Conservation (phyloP, 202 grass and related monocot species). For the Eragrostis tef region DNA sequence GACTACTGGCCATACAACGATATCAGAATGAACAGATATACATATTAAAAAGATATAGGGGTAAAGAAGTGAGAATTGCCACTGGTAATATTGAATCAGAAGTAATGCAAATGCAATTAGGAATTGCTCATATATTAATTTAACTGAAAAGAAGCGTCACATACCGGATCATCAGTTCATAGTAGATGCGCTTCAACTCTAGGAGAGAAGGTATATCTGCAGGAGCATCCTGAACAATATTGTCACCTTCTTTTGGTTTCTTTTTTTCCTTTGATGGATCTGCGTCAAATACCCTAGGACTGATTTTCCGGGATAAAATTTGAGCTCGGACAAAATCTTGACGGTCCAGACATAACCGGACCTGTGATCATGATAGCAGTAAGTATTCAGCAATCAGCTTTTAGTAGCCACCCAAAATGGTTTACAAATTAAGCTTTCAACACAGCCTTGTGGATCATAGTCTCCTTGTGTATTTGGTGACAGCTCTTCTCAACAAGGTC, state of each 20-base stretch:
- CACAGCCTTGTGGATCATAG: constrained; percentile 88
- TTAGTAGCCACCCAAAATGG: constrained; percentile 15
- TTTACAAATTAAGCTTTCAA: constrained; percentile 62
- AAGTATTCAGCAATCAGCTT: not conserved
- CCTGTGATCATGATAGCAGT: constrained; percentile 54
- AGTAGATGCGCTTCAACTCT: constrained; percentile 92
- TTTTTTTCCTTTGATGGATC: constrained; percentile 89
- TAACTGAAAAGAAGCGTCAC: constrained; percentile 26
- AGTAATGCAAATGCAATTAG: not conserved
- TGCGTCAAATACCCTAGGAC: constrained; percentile 78
- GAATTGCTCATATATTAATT: not conserved
- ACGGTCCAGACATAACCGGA: constrained; percentile 84
- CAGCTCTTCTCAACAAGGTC: constrained; percentile 96
- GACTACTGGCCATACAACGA: not conserved
- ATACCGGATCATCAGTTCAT: constrained; percentile 94
- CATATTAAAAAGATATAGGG: not conserved
- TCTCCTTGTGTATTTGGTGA: constrained; percentile 98
- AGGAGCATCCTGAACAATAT: constrained; percentile 87
- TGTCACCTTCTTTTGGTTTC: constrained; percentile 90
- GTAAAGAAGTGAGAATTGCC: not conserved
- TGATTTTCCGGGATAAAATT: constrained; percentile 96
- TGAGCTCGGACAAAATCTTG: constrained; percentile 88
- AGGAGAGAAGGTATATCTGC: constrained; percentile 76
- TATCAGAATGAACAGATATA: not conserved
- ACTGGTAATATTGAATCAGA: not conserved